Conservation (phyloP, 257 asterid species). For the Solanum appendiculatum region DNA sequence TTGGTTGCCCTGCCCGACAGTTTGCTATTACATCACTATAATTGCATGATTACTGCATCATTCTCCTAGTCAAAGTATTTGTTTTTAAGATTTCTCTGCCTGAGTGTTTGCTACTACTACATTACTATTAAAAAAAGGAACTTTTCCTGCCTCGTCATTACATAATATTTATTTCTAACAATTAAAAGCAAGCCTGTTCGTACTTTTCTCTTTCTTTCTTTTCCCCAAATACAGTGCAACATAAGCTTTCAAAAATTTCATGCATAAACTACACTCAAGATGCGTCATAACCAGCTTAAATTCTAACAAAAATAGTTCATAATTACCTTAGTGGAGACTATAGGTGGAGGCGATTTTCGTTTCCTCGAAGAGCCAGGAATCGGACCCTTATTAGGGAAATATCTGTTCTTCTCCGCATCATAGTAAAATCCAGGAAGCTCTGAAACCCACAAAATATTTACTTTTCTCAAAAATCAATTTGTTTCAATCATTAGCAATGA, state of each 20-base stretch:
- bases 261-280: not conserved
- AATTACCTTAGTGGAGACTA: conserved; percentile 20
- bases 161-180: not conserved
- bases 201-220: not conserved
- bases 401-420: conserved; percentile 73
- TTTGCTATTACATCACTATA: not conserved
- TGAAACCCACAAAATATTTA: conserved; percentile 4
- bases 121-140: not conserved
- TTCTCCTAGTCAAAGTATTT: not conserved
- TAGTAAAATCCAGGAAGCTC: conserved; percentile 86
- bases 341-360: conserved; percentile 31
- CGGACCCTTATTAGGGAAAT: conserved; percentile 75
- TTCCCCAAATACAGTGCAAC: not conserved
- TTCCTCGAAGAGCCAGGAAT: conserved; percentile 71
- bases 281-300: not conserved
- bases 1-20: not conserved
- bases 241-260: not conserved
- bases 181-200: not conserved
- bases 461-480: not conserved
- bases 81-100: not conserved
- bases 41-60: not conserved
- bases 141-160: not conserved
- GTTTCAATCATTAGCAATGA: not conserved
- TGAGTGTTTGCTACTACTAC: not conserved
- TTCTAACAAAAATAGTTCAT: no score